A percentile compares a stretch with the other conserved stretches of the same genome.
phyloP scores from a whole-genome alignment of 2,329 filamentous ascomycete genomes.

The Pyricularia pennisetigena region DNA sequence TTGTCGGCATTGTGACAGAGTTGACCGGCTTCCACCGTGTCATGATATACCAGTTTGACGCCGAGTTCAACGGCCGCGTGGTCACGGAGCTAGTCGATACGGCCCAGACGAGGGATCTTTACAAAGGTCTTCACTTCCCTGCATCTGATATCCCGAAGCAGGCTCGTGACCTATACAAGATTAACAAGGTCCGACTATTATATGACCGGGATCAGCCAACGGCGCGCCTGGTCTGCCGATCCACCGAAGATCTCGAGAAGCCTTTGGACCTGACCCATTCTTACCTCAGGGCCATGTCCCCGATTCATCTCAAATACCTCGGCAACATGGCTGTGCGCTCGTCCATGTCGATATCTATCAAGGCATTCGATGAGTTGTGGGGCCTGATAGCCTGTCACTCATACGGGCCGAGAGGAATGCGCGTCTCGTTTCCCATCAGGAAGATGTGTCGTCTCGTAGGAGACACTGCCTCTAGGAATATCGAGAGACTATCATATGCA shows the following conservation, averaged over 20 bases:
- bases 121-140: constrained; percentile 81
- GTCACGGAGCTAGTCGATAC: constrained; percentile 83
- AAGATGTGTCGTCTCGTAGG: constrained; percentile 88
- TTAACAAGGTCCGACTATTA: constrained; percentile 80
- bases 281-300: constrained; percentile 82
- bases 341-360: constrained; percentile 91
- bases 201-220: constrained; percentile 79
- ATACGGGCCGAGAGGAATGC: constrained; percentile 69
- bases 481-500: constrained; percentile 79
- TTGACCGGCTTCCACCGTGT: constrained; percentile 85
- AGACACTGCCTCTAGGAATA: constrained; percentile 77
- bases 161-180: constrained; percentile 77
- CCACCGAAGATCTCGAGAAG: constrained; percentile 58
- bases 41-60: constrained; percentile 89
- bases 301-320: constrained; percentile 81
- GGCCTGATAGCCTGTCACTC: constrained; percentile 80
- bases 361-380: constrained; percentile 78
- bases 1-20: constrained; percentile 82
- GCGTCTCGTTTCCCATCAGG: constrained; percentile 83
- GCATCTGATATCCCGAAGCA: constrained; percentile 81
- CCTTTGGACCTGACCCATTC: constrained; percentile 78
- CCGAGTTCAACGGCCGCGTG: constrained; percentile 72
- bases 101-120: constrained; percentile 68
- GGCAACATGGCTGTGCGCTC: constrained; percentile 85
- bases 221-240: constrained; percentile 71